Conservation (phyloP, 441 rosid species). For the Lagerstroemia fauriei region DNA sequence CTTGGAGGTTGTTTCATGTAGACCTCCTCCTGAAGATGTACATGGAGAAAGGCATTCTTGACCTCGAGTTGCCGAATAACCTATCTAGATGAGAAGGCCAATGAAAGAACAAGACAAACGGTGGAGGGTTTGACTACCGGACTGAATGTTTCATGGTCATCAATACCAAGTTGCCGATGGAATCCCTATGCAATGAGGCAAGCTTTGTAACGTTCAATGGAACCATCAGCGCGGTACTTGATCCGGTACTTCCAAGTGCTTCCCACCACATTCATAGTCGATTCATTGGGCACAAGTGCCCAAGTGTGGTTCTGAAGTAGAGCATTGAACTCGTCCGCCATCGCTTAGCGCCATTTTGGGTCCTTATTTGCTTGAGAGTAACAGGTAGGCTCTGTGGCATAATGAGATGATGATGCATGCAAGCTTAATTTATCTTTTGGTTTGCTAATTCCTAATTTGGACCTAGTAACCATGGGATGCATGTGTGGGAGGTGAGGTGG, state of each 20-base stretch:
- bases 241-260: not conserved
- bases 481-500: no score
- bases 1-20: no score
- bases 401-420: no score
- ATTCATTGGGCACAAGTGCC: not conserved
- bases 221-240: not conserved
- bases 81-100: not conserved
- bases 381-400: no score
- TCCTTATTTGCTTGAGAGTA: not conserved
- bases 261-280: not conserved
- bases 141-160: not conserved
- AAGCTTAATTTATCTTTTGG: no score
- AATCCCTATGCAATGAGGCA: not conserved
- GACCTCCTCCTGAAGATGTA: no score
- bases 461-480: no score
- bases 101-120: not conserved
- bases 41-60: not conserved
- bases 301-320: not conserved
- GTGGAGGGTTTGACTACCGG: slow-evolving; percentile 7
- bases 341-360: not conserved
- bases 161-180: not conserved
- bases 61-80: not conserved
- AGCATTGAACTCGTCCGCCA: not conserved
- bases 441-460: not conserved
- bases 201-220: not conserved